Evolutionary conservation across 345 rosid species (phyloP).

Genomic region (Raphanus sativus): DNA sequence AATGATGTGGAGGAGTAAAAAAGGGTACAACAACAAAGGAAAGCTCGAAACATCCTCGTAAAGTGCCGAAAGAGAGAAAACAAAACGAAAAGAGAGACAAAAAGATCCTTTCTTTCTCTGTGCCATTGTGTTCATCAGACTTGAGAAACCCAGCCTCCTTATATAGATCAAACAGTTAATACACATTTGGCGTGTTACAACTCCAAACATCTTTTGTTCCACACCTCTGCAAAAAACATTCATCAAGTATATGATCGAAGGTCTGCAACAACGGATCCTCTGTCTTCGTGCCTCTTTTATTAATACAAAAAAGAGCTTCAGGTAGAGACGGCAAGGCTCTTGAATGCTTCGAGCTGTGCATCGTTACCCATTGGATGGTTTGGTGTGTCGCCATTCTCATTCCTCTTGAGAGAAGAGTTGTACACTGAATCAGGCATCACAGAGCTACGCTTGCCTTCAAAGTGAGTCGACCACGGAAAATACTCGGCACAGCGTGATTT

Average conservation of each 20-base stretch:
- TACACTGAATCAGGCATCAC: constrained; percentile 51
- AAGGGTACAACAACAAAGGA: constrained; percentile 25
- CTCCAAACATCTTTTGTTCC: constrained; percentile 21
- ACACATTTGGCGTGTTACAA: constrained; percentile 42
- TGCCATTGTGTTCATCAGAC: constrained; percentile 25
- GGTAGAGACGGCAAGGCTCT: constrained; percentile 50
- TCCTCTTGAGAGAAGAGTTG: constrained; percentile 43
- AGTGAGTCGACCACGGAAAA: constrained; percentile 73
- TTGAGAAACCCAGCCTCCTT: background rate
- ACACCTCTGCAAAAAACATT: too few species aligned
- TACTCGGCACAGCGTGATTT: constrained; percentile 62
- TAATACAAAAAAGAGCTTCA: constrained; percentile 9
- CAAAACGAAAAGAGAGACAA: background rate
- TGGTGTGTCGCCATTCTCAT: constrained; percentile 55
- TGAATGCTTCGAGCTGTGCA: constrained; percentile 72
- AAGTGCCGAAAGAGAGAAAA: background rate
- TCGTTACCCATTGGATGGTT: constrained; percentile 50
- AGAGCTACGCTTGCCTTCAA: constrained; percentile 71
- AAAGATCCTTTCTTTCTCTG: constrained; percentile 7
- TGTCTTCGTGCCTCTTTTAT: constrained; percentile 21
- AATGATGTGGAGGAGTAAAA: background rate
- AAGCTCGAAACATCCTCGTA: constrained; percentile 13
- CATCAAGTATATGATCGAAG: too few species aligned
- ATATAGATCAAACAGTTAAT: constrained; percentile 23
- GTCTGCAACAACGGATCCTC: background rate